Evolutionary conservation across 2,329 filamentous ascomycete species (phyloP), one percentile per base, ranked within the genome.

Genomic region (Blastomyces percursus): DNA sequence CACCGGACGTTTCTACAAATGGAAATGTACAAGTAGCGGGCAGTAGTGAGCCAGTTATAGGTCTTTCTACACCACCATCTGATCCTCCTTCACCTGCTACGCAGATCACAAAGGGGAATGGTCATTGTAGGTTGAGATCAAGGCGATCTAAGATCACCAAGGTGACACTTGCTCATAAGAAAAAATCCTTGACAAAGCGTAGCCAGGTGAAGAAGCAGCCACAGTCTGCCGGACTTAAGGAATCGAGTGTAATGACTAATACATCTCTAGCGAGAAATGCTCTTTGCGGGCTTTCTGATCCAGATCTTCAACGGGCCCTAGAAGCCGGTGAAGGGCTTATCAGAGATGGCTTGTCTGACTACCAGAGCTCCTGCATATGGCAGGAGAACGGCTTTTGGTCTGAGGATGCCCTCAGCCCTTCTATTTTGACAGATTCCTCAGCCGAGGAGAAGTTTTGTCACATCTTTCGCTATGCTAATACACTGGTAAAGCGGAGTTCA

Each of bases 381-480:
- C 59, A 51, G 44, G 21, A 60, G 48, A 44, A 44, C 16, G 38
- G 24, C 44, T 60, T 60, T 24, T 60, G 59, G 44, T 52, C 46
- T 30, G 59, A 60, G 44, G 30, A 60, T 60, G 59, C 27, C 11
- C 7, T 51, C 46, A 60, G 19, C 19, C 59, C 32, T 60, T 51
- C 40, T 51, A 60, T 30, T 35, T 48, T 51, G 59, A 51, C 59
- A 51, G 42, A 42, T 38, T 60, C 21, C 44, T 60, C 46, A 32
- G 46, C 59, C 5, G 46, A 51, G 59, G 44, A 60, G 59, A 60
- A 46, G 30, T 60, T 51, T 35, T 60, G 46, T 60, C 46, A 60
- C 14, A 12, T 60, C 59, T 60, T 60, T 60, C 46, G 44, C 59
- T 60, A 60, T 60, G 30, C 46, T 52, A 51, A 60, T 60, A 60